A percentile compares a stretch with the other conserved stretches of the same genome.
These are phyloP conservation scores for Phialophora chinensis DNA, from an alignment of 2,329 filamentous ascomycete species.

Conservation along the genomic window DNA sequence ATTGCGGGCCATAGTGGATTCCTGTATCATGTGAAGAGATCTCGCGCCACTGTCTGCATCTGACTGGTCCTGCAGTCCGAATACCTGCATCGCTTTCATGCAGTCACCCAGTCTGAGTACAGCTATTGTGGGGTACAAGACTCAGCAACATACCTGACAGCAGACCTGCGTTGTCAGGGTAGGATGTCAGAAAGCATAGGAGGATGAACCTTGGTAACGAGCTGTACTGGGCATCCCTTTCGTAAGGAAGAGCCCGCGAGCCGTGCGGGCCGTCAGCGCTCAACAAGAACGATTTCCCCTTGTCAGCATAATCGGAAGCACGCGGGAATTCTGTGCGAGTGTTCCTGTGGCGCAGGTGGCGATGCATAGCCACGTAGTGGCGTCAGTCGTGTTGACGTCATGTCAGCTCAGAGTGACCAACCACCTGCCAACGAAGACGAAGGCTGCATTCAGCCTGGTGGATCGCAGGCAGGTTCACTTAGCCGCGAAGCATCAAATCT, in stretches of 20 bases:
- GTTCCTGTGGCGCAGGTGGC: neutral
- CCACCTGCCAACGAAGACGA: neutral
- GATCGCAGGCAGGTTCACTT: neutral
- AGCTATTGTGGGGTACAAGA: slow-evolving; percentile 3
- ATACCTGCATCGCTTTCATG: slow-evolving; percentile 6
- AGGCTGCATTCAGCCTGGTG: slow-evolving; percentile 4
- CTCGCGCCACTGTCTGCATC: neutral
- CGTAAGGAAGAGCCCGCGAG: neutral
- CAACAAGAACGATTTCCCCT: slow-evolving; percentile 10
- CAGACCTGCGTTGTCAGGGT: slow-evolving; percentile 11
- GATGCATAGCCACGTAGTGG: neutral
- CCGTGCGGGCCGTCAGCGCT: slow-evolving; percentile 15
- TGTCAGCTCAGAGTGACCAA: slow-evolving; percentile 12
- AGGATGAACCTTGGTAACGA: neutral
- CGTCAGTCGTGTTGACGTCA: slow-evolving; percentile 17
- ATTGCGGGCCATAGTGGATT: slow-evolving; percentile 12
- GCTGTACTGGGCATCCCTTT: neutral
- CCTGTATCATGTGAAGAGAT: slow-evolving; percentile 18
- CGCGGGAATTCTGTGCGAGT: slow-evolving; percentile 4
- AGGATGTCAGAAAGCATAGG: neutral
- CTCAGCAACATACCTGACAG: slow-evolving; percentile 11
- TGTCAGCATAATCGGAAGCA: slow-evolving; percentile 10
- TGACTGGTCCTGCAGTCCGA: slow-evolving; percentile 13
- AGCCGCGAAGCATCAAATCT: neutral
- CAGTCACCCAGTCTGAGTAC: slow-evolving; percentile 1